Base-by-base conservation (phyloP, 768 basidiomycete species). In the Tylopilus intermedius region DNA sequence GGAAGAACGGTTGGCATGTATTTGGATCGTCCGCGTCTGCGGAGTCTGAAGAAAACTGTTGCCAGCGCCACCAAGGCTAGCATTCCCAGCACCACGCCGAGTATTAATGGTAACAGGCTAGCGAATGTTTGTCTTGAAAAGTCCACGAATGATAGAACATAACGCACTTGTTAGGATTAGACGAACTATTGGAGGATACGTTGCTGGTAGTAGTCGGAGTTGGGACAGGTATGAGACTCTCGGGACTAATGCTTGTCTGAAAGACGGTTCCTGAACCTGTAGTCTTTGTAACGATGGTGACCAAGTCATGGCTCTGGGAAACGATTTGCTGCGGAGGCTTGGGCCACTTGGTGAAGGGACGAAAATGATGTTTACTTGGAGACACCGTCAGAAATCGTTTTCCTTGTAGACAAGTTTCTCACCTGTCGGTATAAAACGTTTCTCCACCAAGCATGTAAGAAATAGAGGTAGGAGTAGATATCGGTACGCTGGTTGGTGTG, bases 21-120 rank as follows among this genome's bases (percentile, higher is more conserved):
- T 52, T 22, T 27, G 29, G 27, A 43, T 21, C 50, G 52, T 27
- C 45, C 45, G 29, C 40, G 53, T 22, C 35, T 29, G 26, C 35
- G 42, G 40, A 37, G 53, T 43, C 30, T 43, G n/a, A 51, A 42
- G 45, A 65, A 3, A 40, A 22, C 15, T 2, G 56, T 10, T 18
- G 43, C 41, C 13, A 65, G 43, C 14, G 29, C 51, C 47, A 57
- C 9, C 18, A 58, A 33, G 27, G 24, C 50, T 21, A 55, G 22
- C 7, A 45, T 9, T 18, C 49, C 56, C 11, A 65, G 37, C 21
- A 60, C 29, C 2, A 33, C 32, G 22, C 49, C 45, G 14, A 62
- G 49, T 49, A 65, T 58, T 14, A 43, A n/a, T 2, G 51, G 32
- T 32, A 58, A 43, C 24, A n/a, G 15, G 15, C 62, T 65, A 18